A percentile compares a stretch with the other conserved stretches of the same genome.
Evolutionary conservation across 805 yeast genomes (phyloP).

Genomic region (Candida tallmaniae): DNA sequence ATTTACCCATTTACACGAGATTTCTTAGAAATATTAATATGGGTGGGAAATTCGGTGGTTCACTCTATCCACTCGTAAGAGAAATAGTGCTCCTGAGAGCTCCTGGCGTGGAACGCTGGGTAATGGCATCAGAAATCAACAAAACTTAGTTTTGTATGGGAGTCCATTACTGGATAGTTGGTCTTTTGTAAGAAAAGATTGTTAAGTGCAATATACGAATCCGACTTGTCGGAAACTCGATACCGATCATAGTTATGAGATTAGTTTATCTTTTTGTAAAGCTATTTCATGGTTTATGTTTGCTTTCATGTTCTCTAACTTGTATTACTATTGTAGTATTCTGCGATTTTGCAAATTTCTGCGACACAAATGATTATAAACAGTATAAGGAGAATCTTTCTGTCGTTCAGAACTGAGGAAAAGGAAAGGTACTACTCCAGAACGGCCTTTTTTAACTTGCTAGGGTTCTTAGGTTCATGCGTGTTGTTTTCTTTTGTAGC

Average conservation of each 20-base stretch:
- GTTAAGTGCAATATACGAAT: conserved; percentile 62
- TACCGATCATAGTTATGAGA: conserved; percentile 57
- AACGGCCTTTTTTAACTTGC: conserved; percentile 68
- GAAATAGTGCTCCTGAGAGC: conserved; percentile 49
- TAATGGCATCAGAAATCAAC: conserved; percentile 52
- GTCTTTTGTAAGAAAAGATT: conserved; percentile 38
- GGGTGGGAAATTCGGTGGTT: conserved; percentile 68
- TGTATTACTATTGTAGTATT: no score
- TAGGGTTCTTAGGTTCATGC: conserved; percentile 79
- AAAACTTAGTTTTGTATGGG: conserved; percentile 36
- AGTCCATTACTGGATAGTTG: conserved; percentile 55
- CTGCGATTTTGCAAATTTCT: no score
- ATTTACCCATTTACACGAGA: conserved; percentile 40
- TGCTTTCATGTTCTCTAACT: neutral
- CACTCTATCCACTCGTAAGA: conserved; percentile 39
- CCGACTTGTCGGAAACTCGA: conserved; percentile 43
- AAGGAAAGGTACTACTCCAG: conserved; percentile 77
- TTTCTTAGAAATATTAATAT: conserved; percentile 16
- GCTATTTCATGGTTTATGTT: conserved; percentile 7
- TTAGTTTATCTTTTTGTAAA: conserved; percentile 26
- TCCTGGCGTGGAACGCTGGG: conserved; percentile 55
- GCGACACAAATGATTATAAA: conserved; percentile 73
- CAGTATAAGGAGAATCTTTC: conserved; percentile 71
- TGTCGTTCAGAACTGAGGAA: conserved; percentile 80
- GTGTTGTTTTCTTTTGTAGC: conserved; percentile 78